Evolutionary conservation across 495 filamentous ascomycete genomes (phyloP), one percentile per base, ranked within the genome.

Genomic region (Penicillium arizonense): DNA sequence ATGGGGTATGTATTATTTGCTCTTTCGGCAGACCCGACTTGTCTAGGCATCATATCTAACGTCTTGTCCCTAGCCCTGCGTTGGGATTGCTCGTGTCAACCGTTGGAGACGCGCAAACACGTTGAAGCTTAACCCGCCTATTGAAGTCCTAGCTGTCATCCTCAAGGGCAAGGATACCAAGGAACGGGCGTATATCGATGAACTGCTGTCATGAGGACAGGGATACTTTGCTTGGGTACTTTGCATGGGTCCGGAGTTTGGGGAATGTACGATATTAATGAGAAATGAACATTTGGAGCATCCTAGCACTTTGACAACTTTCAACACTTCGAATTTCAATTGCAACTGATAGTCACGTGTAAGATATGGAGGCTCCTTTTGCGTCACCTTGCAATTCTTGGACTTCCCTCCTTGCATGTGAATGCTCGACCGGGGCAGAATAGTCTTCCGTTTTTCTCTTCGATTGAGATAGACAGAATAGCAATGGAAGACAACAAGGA

Each of bases 71-170:
- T 64, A 96, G 89, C 95, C 94, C 1, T 95, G 89, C 63, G 87
- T 96, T 47, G 95, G 95, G 2, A 91, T 95, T 21, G 70, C 83
- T 10, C 81, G 95, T 8, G 59, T 87, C 44, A 88, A 88, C 69
- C 87, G 95, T 0, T 99, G 95, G 95, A 82, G 87, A 60, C 81
- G 95, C 9, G 95, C 95, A 2, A 73, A 96, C 38, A 73, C 71
- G 40, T 70, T 99, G 40, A 86, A 87, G 1, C 71, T 99, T 43
- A 80, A 89, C 34, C 95, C 95, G 0, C 94, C 95, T 1, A 77
- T 96, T 30, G 92, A 97, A 68, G 91, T 97, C n/a, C 76, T 97
- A 3, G 87, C 90, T 0, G 88, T 96, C 20, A 64, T 97, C 34
- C 59, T 96, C 48, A 87, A 82, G 63, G 83, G 93, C 56, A 71